Conservation (phyloP, 371 early-diverging fungal species). For the Lichtheimia ramosa region DNA sequence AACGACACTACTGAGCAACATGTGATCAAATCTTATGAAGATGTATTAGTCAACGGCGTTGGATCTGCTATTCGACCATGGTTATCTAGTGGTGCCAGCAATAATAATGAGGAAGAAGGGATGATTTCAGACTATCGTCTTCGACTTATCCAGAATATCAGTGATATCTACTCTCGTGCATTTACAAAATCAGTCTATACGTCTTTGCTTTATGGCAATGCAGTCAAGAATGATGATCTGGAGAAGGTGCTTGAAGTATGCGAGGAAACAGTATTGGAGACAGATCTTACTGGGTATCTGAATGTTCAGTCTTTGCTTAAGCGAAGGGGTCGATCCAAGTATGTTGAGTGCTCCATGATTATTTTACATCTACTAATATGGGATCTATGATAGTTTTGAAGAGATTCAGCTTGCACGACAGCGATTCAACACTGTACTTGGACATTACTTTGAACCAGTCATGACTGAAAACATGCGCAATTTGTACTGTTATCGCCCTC, state of each 20-base stretch:
- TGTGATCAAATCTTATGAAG: not conserved
- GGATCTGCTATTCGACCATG: not conserved
- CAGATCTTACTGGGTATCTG: slow-evolving; percentile 73
- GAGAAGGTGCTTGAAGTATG: slow-evolving; percentile 66
- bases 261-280: slow-evolving; percentile 63
- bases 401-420: slow-evolving; percentile 49
- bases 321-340: slow-evolving; percentile 20
- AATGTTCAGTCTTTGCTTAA: slow-evolving; percentile 64
- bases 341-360: not conserved
- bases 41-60: not conserved
- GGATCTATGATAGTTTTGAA: slow-evolving; percentile 23
- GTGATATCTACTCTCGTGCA: slow-evolving; percentile 53
- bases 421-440: slow-evolving; percentile 59
- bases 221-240: slow-evolving; percentile 59
- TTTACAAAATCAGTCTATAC: slow-evolving; percentile 68
- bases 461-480: slow-evolving; percentile 39
- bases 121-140: slow-evolving; percentile 22
- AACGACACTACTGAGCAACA: not conserved
- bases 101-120: not conserved
- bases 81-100: not conserved
- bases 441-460: slow-evolving; percentile 66
- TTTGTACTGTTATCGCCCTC: slow-evolving; percentile 72
- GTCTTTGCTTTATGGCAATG: slow-evolving; percentile 61
- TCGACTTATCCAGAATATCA: slow-evolving; percentile 36
- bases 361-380: not conserved